Conservation (phyloP, 495 filamentous ascomycete species). For the Penicillium robsamsonii region DNA sequence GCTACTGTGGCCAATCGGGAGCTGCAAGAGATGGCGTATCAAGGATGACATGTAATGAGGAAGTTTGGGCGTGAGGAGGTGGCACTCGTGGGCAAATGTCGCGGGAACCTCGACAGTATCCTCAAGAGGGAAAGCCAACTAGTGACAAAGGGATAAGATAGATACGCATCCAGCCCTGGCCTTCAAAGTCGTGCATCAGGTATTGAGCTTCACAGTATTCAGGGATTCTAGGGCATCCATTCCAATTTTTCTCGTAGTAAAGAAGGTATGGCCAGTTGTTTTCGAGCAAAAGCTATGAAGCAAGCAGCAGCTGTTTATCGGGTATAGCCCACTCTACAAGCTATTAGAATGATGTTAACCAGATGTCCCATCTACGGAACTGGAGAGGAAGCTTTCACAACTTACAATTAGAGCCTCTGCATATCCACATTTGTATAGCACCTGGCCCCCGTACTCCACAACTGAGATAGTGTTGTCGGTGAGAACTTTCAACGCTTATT, state of each 20-base stretch:
- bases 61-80: constrained; percentile 12
- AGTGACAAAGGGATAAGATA: constrained; percentile 6
- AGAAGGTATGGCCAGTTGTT: not conserved
- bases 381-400: not conserved
- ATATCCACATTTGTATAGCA: too few species aligned
- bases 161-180: not conserved
- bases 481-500: too few species aligned
- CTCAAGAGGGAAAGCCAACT: constrained; percentile 11
- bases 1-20: not conserved
- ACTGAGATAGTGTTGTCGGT: too few species aligned
- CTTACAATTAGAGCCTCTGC: constrained; percentile 4
- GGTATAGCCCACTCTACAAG: constrained; percentile 4
- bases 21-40: constrained; percentile 7
- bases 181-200: constrained; percentile 1
- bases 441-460: too few species aligned
- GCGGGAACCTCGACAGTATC: constrained; percentile 14
- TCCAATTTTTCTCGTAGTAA: not conserved
- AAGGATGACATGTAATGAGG: constrained; percentile 10
- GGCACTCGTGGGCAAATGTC: constrained; percentile 9
- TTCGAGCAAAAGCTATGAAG: not conserved
- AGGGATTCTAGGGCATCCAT: too few species aligned
- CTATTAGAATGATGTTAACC: not conserved
- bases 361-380: too few species aligned
- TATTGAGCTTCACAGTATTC: too few species aligned
- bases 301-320: not conserved